These are phyloP conservation scores for Cinnamomum chago DNA, from an alignment of 164 flowering plant genomes.

Conservation along the genomic window DNA sequence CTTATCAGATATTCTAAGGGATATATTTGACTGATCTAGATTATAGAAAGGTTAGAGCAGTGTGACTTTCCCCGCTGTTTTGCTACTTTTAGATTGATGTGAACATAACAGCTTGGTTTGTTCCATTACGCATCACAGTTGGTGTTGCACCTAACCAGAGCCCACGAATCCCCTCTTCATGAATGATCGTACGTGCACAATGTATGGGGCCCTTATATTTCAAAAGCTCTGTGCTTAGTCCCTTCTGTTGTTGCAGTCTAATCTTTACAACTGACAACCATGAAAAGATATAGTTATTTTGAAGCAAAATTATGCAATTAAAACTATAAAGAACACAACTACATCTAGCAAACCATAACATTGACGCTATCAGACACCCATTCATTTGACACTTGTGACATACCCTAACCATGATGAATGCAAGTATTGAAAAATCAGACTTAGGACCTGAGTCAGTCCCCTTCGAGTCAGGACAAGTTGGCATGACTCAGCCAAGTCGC, in stretches of 20 bases:
- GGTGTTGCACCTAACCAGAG: conserved; percentile 99
- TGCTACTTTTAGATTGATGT: conserved; percentile 15
- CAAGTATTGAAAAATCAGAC: no score
- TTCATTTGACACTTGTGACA: background rate
- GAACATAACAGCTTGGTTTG: conserved; percentile 98
- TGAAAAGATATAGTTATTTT: background rate
- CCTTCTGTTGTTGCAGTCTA: conserved; percentile 88
- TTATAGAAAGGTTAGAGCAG: no score
- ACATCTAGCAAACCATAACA: background rate
- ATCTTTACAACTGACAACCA: conserved; percentile 89
- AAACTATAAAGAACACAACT: no score
- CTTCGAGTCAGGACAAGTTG: no score
- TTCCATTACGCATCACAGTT: conserved; percentile 96
- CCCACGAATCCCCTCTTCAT: conserved; percentile 85
- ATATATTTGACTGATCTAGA: no score
- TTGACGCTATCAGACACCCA: background rate
- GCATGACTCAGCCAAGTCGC: no score
- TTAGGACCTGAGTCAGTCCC: no score
- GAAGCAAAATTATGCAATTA: background rate
- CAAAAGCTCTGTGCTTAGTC: conserved; percentile 72
- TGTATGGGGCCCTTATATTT: conserved; percentile 95
- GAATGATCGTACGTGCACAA: conserved; percentile 81
- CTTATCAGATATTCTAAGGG: no score
- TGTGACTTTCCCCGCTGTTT: no score
- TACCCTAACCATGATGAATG: no score